These are phyloP conservation scores for Mortierella hygrophila DNA, from an alignment of 192 early-diverging fungal species.

Conservation along the genomic window DNA sequence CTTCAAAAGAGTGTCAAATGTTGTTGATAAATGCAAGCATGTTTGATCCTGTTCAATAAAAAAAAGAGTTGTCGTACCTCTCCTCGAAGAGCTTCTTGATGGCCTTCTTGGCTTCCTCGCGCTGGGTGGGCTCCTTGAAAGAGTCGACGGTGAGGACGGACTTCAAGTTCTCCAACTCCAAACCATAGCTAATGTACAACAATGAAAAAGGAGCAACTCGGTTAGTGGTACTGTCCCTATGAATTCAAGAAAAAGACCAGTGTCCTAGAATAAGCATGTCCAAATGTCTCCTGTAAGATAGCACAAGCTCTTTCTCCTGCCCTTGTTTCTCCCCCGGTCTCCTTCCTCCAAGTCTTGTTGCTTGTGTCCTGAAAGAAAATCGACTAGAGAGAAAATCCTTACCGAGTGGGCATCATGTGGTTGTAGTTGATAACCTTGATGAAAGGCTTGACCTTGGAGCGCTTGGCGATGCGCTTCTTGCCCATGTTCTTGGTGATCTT, in stretches of 20 bases:
- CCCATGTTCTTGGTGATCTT: conserved; percentile 98
- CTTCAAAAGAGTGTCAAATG: too few species aligned
- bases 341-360: too few species aligned
- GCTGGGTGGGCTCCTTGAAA: conserved; percentile 96
- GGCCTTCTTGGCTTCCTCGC: conserved; percentile 90
- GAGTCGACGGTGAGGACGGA: conserved; percentile 84
- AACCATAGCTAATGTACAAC: conserved; percentile 77
- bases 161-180: conserved; percentile 97
- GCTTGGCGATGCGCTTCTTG: conserved; percentile 95
- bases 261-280: too few species aligned
- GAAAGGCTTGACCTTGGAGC: conserved; percentile 99
- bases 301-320: too few species aligned
- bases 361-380: too few species aligned
- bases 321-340: too few species aligned
- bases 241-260: too few species aligned
- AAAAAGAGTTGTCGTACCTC: conserved; percentile 51
- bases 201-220: not conserved
- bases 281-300: too few species aligned
- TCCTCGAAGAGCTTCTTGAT: conserved; percentile 98
- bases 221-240: too few species aligned
- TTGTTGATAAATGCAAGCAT: not conserved
- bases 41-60: not conserved
- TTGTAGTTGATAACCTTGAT: conserved; percentile 99
- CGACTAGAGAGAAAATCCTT: conserved; percentile 20
- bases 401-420: conserved; percentile 99